phyloP scores from a whole-genome alignment of 2,329 filamentous ascomycete genomes.

The Botrytis aclada region DNA sequence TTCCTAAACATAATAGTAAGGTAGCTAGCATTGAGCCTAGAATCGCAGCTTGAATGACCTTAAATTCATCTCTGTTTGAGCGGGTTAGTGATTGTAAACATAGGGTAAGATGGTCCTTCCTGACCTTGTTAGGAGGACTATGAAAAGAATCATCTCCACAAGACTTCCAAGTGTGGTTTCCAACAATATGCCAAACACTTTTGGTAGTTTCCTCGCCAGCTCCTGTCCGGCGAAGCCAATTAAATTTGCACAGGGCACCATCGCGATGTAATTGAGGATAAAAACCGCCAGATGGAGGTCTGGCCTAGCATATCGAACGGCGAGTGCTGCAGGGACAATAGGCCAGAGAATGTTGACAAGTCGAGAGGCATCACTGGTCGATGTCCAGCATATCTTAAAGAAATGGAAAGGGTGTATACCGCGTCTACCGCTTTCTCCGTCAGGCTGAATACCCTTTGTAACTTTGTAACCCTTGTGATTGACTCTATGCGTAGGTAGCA shows the following conservation, averaged over 20 bases:
- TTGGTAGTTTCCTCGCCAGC: conserved; percentile 70
- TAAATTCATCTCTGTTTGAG: conserved; percentile 44
- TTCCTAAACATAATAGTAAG: conserved; percentile 72
- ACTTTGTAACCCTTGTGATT: conserved; percentile 32
- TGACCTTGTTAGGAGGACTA: conserved; percentile 59
- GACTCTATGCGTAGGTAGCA: conserved; percentile 19
- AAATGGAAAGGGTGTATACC: conserved; percentile 65
- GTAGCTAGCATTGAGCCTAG: conserved; percentile 81
- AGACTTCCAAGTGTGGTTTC: conserved; percentile 67
- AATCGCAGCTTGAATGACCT: conserved; percentile 81
- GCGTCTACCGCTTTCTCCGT: conserved; percentile 66
- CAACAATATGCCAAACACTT: conserved; percentile 62
- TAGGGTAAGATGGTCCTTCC: neutral
- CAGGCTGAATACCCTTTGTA: conserved; percentile 42
- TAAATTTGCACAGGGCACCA: conserved; percentile 73
- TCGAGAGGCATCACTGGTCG: conserved; percentile 61
- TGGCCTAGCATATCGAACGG: conserved; percentile 53
- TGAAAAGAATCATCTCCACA: conserved; percentile 80
- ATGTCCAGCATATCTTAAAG: conserved; percentile 60
- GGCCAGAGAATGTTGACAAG: conserved; percentile 72
- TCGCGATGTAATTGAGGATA: conserved; percentile 69
- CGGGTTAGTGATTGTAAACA: neutral
- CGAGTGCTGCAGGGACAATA: conserved; percentile 68
- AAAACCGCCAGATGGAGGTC: conserved; percentile 64
- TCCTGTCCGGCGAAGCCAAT: conserved; percentile 73